Evolutionary conservation across 1,284 basidiomycete species (phyloP), one percentile per base, ranked within the genome.

Genomic region (Pisolithus thermaeus): DNA sequence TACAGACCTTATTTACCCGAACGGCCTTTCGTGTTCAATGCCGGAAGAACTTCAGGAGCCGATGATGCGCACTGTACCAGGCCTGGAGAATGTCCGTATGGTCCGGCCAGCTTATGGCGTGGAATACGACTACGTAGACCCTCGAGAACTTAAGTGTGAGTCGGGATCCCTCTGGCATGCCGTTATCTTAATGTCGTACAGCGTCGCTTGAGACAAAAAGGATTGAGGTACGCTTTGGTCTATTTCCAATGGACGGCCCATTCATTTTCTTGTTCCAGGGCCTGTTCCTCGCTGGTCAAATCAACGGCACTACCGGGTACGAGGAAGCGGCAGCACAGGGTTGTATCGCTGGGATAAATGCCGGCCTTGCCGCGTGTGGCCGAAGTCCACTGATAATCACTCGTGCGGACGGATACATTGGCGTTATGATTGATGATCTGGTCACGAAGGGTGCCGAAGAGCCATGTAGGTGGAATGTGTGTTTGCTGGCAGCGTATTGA

Each of bases 241-340:
- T 40, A 23, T 5, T 48, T n/a, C 23, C 16, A 36, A 27, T 23
- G n/a, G 46, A 27, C 41, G 12, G 27, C 30, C 28, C 3, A 37
- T 27, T 47, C 35, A 35, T 42, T 47, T 38, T 36, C 7, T 50
- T 55, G 6, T 12, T 35, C 36, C 50, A 87, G 78, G 91, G 91
- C 3, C 75, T 94, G 2, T 93, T 87, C 68, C 78, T 94, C 27
- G 90, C 91, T 2, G 91, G 90, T 6, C 90, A 94, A 67, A 93
- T 94, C 61, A 93, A 93, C 61, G 90, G 83, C 75, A 95, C 92
- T 0, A 95, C 92, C 1, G 92, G 92, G 1, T 95, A 95, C 63
- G 92, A 95, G 66, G 92, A 95, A 69, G 92, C 92, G 2, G 91
- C 89, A 1, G 90, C 90, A 1, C 92, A 95, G 63, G 92, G 92